Evolutionary conservation across 75 land plant genomes (phyloP).

Genomic region (Pseudotsuga menziesii): DNA sequence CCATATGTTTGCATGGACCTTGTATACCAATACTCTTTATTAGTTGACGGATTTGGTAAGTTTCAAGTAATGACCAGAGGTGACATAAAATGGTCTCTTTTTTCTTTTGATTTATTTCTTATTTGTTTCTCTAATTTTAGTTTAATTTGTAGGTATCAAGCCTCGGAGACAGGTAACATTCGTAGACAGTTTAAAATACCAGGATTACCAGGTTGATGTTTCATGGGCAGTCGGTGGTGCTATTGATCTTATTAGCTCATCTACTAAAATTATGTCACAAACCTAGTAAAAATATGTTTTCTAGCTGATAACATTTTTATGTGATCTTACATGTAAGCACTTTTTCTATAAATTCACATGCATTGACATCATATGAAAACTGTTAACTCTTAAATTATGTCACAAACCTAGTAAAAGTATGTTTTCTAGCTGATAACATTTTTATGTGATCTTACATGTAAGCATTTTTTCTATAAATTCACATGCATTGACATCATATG

Average conservation of each 20-base stretch:
- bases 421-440: no score
- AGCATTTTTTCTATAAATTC: no score
- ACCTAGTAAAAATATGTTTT: no score
- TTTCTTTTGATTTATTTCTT: background rate
- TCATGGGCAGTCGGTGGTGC: conserved; percentile 96
- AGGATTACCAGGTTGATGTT: conserved; percentile 61
- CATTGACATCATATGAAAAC: no score
- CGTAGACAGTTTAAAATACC: conserved; percentile 68
- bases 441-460: no score
- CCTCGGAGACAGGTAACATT: conserved; percentile 60
- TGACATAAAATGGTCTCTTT: background rate
- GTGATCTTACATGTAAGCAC: no score
- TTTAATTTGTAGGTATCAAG: conserved; percentile 36
- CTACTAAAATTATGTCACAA: no score
- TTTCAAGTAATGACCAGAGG: background rate
- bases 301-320: no score
- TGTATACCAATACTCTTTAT: conserved; percentile 62
- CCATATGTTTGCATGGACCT: conserved; percentile 91
- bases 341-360: no score
- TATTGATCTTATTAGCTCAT: conserved; percentile 27
- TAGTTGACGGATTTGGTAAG: conserved; percentile 89
- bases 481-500: no score
- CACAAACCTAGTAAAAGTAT: no score
- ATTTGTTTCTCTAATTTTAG: background rate
- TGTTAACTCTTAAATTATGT: no score